Conservation (phyloP, 1,284 basidiomycete species). For the Cryptococcus sp. region DNA sequence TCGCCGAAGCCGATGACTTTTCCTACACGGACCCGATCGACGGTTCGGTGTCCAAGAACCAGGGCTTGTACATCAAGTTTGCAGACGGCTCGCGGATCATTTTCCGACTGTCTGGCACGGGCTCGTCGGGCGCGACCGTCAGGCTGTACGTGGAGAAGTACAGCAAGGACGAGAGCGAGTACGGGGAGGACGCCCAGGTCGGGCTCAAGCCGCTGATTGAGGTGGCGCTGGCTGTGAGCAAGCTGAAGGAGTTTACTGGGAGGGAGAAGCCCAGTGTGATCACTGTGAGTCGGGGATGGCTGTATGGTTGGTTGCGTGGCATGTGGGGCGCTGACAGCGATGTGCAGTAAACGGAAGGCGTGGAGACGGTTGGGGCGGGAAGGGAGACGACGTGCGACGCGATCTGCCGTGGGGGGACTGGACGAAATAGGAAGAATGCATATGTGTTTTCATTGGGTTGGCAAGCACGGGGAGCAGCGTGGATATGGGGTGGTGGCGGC, state of each 20-base stretch:
- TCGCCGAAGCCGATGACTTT: constrained; percentile 80
- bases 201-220: constrained; percentile 94
- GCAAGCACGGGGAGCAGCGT: too few species aligned
- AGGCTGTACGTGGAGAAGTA: constrained; percentile 92
- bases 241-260: constrained; percentile 79
- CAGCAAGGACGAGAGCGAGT: constrained; percentile 72
- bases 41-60: constrained; percentile 85
- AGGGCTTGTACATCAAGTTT: constrained; percentile 91
- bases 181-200: constrained; percentile 72
- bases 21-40: constrained; percentile 98
- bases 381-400: too few species aligned
- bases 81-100: constrained; percentile 88
- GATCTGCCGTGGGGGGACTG: too few species aligned
- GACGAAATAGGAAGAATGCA: too few species aligned
- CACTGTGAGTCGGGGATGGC: constrained; percentile 62
- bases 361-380: too few species aligned
- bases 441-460: too few species aligned
- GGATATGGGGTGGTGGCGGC: too few species aligned
- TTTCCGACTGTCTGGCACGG: constrained; percentile 93
- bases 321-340: not conserved
- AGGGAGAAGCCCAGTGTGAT: constrained; percentile 93
- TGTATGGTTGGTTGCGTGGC: not conserved
- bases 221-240: constrained; percentile 78
- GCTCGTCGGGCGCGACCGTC: constrained; percentile 91
- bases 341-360: not conserved